Evolutionary conservation across 345 rosid genomes (phyloP), one percentile per base, ranked within the genome.

Genomic region (Melastoma malabathricum): DNA sequence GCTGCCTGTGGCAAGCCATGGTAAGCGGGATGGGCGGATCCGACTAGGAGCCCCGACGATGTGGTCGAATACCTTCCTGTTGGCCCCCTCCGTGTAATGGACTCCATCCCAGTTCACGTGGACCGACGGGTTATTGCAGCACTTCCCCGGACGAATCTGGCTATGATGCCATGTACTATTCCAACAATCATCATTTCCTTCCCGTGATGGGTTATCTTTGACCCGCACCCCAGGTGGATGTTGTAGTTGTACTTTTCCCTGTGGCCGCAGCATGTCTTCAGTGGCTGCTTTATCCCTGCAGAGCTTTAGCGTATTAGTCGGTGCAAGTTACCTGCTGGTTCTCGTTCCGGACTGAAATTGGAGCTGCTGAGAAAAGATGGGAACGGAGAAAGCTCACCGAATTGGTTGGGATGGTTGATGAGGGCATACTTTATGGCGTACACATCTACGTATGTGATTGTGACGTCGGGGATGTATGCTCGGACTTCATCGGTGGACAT

Each of bases 241-340:
- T 72, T 75, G 75, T 67, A 86, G 52, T 89, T 86, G 39, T 79
- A 80, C 72, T 71, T 78, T 18, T 96, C 98, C 16, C 96, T 94
- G 50, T 70, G 81, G 3, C 98, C 94, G 34, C 96, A 90, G 44
- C 98, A 86, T 3, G 82, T 59, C 22, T 75, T 72, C 45, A 81
- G 51, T 5, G 95, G 74, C 16, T 85, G 66, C 18, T 50, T 67
- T 56, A 89, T 79, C 16, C 96, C 93, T 80, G 63, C 60, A 41
- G 5, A 5, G 10, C 2, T 31, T 9, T 9, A 2, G 25, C 4
- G 25, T 22, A 1, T 31, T 6, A 1, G 38, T 31, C 38, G 5
- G 2, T 2, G 9, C 10, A 5, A 5, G 9, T 5, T 31, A 9
- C 38, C 38, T 5, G 7, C 38, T 6, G 7, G 3, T 31, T 31